These are phyloP conservation scores for Penicillium ochrochloron DNA, from an alignment of 495 filamentous ascomycete species.

Conservation along the genomic window DNA sequence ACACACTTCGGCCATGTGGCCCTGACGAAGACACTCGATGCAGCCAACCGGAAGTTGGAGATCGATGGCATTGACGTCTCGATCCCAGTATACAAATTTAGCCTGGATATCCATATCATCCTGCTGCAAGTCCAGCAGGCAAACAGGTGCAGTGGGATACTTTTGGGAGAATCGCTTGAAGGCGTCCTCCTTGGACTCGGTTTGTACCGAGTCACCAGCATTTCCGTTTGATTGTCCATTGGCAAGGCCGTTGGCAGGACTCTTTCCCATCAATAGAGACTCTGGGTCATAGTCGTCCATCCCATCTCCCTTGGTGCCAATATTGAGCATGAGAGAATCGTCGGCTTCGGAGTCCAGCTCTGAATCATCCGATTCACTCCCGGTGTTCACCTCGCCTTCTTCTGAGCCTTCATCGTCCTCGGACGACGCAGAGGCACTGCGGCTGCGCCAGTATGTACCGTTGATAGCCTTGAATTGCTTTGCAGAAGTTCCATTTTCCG, in stretches of 20 bases:
- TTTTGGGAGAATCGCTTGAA: conserved; percentile 40
- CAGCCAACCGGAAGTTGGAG: conserved; percentile 65
- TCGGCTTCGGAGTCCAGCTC: conserved; percentile 44
- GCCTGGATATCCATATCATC: conserved; percentile 50
- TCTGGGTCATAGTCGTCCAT: conserved; percentile 37
- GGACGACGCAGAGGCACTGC: conserved; percentile 42
- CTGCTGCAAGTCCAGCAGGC: conserved; percentile 47
- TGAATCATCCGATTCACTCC: conserved; percentile 45
- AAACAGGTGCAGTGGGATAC: conserved; percentile 42
- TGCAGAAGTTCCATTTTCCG: not conserved
- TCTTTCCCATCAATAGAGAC: conserved; percentile 14
- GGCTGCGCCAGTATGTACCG: conserved; percentile 45
- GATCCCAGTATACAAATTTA: conserved; percentile 56
- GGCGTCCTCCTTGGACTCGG: conserved; percentile 44
- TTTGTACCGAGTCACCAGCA: not conserved
- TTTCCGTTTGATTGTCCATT: not conserved
- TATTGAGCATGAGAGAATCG: conserved; percentile 50
- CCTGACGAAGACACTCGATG: conserved; percentile 49
- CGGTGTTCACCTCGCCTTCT: conserved; percentile 32
- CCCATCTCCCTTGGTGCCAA: conserved; percentile 34
- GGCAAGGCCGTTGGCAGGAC: conserved; percentile 7
- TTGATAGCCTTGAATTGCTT: conserved; percentile 46
- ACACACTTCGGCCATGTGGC: conserved; percentile 52
- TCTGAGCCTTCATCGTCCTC: conserved; percentile 26
- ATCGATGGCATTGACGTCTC: conserved; percentile 64